Conservation (phyloP, 139 green algal genomes). For the Dunaliella sp. region DNA sequence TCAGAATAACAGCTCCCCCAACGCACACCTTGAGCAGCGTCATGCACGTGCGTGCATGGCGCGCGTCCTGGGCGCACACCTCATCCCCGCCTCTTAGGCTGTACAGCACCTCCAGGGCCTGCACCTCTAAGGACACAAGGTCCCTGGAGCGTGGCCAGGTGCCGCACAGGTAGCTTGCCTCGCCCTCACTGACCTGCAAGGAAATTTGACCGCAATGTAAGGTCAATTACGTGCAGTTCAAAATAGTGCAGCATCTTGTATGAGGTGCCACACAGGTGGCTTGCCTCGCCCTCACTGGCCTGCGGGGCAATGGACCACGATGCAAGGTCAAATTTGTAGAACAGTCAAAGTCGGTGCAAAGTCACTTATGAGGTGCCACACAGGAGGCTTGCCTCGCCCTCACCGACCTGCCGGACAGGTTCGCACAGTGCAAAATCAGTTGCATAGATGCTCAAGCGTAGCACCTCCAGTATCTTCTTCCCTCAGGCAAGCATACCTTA, state of each 20-base stretch:
- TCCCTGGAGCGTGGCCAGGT: slow-evolving; percentile 28
- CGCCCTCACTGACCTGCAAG: slow-evolving; percentile 29
- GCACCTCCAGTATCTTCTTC: no score
- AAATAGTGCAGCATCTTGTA: no score
- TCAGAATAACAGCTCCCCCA: no score
- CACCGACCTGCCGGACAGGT: no score
- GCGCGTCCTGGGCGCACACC: background rate
- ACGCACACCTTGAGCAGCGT: background rate
- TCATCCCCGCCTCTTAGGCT: background rate
- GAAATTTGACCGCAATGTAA: no score
- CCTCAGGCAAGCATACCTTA: no score
- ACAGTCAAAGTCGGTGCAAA: no score
- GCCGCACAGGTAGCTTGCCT: slow-evolving; percentile 24
- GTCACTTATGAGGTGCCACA: slow-evolving; percentile 32
- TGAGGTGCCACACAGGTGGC: slow-evolving; percentile 25
- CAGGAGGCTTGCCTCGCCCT: slow-evolving; percentile 26
- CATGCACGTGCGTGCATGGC: background rate
- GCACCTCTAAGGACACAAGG: slow-evolving; percentile 33
- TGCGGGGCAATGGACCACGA: no score
- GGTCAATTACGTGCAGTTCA: no score
- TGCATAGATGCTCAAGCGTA: no score
- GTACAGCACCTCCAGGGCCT: slow-evolving; percentile 27
- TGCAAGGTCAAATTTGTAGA: no score
- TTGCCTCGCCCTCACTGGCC: slow-evolving; percentile 30
- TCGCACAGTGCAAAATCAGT: no score